These are phyloP conservation scores for Irpex sp. DNA, from an alignment of 1,284 basidiomycete species.

Conservation along the genomic window DNA sequence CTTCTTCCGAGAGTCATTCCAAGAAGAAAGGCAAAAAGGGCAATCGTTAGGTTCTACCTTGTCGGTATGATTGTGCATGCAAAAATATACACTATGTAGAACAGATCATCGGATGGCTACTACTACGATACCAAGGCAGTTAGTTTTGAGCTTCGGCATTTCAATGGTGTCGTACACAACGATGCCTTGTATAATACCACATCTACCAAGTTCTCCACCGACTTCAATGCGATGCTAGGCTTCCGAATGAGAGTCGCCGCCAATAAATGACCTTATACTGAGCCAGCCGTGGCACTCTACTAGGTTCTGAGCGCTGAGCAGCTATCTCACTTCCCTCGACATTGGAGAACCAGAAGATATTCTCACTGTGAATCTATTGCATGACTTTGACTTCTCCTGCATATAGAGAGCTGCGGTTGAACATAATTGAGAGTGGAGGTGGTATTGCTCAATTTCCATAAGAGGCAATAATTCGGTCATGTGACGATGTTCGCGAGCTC, in stretches of 20 bases:
- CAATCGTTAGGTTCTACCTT: constrained; percentile 19
- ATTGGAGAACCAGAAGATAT: too few species aligned
- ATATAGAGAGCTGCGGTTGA: background rate
- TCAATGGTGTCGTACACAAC: too few species aligned
- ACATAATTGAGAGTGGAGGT: background rate
- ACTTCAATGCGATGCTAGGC: background rate
- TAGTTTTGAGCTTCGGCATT: too few species aligned
- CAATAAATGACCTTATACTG: too few species aligned
- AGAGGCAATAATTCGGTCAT: background rate
- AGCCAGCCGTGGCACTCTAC: too few species aligned
- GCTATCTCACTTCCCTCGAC: too few species aligned
- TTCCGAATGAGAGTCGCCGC: too few species aligned
- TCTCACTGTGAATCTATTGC: background rate
- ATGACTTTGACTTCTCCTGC: background rate
- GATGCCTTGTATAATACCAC: background rate
- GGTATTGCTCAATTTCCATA: background rate
- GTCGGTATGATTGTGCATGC: background rate
- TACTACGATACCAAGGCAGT: too few species aligned
- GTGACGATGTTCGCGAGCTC: background rate
- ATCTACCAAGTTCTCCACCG: background rate
- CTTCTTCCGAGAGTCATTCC: constrained; percentile 19
- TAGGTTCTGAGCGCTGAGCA: too few species aligned
- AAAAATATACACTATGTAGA: background rate
- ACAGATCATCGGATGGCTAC: too few species aligned
- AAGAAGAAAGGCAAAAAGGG: constrained; percentile 38